Evolutionary conservation across 1,284 basidiomycete genomes (phyloP).

Genomic region (Cerioporus squamosus): DNA sequence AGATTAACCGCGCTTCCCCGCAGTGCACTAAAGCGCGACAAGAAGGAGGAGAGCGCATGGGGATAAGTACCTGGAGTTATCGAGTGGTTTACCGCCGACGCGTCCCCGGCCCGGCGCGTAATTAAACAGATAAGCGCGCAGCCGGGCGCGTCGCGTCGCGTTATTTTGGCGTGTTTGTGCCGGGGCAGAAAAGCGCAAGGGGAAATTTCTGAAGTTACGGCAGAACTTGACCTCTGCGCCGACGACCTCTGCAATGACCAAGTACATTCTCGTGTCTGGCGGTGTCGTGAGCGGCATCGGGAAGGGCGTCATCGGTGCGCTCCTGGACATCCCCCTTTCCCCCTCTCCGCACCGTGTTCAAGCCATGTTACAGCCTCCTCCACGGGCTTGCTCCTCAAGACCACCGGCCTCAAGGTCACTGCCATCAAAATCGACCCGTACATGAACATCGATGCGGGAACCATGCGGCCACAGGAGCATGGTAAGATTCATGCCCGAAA

Average conservation of each 20-base stretch:
- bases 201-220: slow-evolving; percentile 19
- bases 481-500: slow-evolving; percentile 55
- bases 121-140: no score
- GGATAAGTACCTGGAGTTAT: no score
- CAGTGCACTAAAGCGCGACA: neutral
- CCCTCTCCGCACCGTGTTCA: slow-evolving; percentile 27
- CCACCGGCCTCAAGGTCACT: slow-evolving; percentile 94
- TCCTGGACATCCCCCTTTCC: slow-evolving; percentile 15
- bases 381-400: slow-evolving; percentile 95
- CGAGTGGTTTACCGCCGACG: no score
- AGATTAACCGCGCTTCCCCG: no score
- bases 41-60: neutral
- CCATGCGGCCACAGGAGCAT: slow-evolving; percentile 98
- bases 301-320: slow-evolving; percentile 92
- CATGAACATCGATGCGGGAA: slow-evolving; percentile 99
- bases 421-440: slow-evolving; percentile 99
- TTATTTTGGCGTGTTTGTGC: slow-evolving; percentile 22
- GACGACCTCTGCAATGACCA: slow-evolving; percentile 59
- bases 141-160: slow-evolving; percentile 22
- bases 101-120: no score
- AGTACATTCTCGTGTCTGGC: slow-evolving; percentile 91
- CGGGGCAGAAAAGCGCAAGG: slow-evolving; percentile 12
- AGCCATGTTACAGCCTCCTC: slow-evolving; percentile 77
- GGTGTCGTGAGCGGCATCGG: slow-evolving; percentile 95
- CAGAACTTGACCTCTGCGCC: slow-evolving; percentile 28